A percentile compares a stretch with the other conserved stretches of the same genome.
Evolutionary conservation across 2,329 filamentous ascomycete genomes (phyloP).

Genomic region (Ceratocystis cacaofunesta): DNA sequence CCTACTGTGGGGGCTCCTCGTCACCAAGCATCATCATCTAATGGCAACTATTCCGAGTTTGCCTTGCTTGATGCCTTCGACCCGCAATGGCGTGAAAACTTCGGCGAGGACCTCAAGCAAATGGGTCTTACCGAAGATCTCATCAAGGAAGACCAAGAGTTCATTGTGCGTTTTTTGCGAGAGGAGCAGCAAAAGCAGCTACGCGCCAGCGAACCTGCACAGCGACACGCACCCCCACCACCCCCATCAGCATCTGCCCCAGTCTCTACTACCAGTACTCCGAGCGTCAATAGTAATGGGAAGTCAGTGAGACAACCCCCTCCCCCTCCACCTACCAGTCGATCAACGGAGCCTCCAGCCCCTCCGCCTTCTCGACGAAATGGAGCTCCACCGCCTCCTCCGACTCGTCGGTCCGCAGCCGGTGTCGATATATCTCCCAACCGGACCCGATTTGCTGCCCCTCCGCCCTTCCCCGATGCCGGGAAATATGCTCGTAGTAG

Average conservation of each 20-base stretch:
- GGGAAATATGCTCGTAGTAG: conserved; percentile 65
- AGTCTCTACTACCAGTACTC: conserved; percentile 18
- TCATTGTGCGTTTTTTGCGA: conserved; percentile 49
- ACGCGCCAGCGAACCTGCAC: conserved; percentile 14
- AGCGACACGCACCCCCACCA: conserved; percentile 16
- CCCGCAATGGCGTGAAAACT: conserved; percentile 49
- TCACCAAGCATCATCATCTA: conserved; percentile 23
- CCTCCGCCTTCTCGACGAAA: conserved; percentile 24
- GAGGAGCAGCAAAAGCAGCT: conserved; percentile 36
- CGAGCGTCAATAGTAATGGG: conserved; percentile 11
- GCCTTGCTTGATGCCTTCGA: conserved; percentile 49
- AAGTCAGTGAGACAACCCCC: conserved; percentile 23
- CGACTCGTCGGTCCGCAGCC: conserved; percentile 41
- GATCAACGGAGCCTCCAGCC: conserved; percentile 21
- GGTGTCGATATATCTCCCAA: conserved; percentile 37
- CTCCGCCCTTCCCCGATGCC: conserved; percentile 77
- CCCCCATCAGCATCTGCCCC: conserved; percentile 18
- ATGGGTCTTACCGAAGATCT: conserved; percentile 52
- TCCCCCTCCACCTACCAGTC: conserved; percentile 22
- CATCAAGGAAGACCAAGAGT: conserved; percentile 53
- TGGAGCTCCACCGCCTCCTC: conserved; percentile 40
- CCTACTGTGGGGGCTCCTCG: conserved; percentile 42
- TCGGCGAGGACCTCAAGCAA: conserved; percentile 46
- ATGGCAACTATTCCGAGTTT: conserved; percentile 36
- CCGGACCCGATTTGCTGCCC: conserved; percentile 61